Conservation (phyloP, 2,329 filamentous ascomycete genomes). For the Claviceps spartinae region DNA sequence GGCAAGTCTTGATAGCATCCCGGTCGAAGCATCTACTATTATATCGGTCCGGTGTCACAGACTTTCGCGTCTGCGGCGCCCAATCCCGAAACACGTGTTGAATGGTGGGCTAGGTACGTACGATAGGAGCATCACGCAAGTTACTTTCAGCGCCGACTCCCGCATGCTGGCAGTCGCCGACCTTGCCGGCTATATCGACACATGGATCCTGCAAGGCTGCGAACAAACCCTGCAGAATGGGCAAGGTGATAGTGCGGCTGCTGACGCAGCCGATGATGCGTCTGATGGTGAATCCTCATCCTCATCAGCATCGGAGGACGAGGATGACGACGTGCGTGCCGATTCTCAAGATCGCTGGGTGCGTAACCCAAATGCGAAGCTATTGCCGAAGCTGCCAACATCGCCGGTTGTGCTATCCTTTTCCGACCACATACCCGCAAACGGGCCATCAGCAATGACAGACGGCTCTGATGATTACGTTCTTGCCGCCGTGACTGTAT, state of each 20-base stretch:
- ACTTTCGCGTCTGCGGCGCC: constrained; percentile 38
- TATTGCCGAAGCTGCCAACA: constrained; percentile 55
- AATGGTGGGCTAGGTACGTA: constrained; percentile 63
- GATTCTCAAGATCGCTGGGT: constrained; percentile 49
- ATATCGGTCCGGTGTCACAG: constrained; percentile 28
- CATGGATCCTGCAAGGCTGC: constrained; percentile 55
- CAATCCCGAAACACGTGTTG: constrained; percentile 38
- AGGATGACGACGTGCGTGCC: constrained; percentile 31
- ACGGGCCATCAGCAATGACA: constrained; percentile 14
- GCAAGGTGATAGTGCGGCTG: constrained; percentile 17
- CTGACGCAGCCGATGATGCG: constrained; percentile 20
- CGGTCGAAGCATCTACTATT: constrained; percentile 8
- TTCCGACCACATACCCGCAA: constrained; percentile 32
- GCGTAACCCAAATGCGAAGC: constrained; percentile 54
- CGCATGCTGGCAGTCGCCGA: constrained; percentile 68
- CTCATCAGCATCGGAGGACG: constrained; percentile 5
- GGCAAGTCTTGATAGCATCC: constrained; percentile 14
- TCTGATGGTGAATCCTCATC: constrained; percentile 28
- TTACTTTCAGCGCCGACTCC: constrained; percentile 69
- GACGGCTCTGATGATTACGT: constrained; percentile 31
- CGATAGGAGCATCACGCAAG: constrained; percentile 58
- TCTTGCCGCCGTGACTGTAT: constrained; percentile 40
- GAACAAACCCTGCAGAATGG: constrained; percentile 16
- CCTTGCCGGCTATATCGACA: constrained; percentile 73
- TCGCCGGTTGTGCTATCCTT: constrained; percentile 58